Percentiles rank a stretch among this genome's conserved stretches.
phyloP scores from a whole-genome alignment of 2,329 filamentous ascomycete genomes.

The Westerdykella sp. region DNA sequence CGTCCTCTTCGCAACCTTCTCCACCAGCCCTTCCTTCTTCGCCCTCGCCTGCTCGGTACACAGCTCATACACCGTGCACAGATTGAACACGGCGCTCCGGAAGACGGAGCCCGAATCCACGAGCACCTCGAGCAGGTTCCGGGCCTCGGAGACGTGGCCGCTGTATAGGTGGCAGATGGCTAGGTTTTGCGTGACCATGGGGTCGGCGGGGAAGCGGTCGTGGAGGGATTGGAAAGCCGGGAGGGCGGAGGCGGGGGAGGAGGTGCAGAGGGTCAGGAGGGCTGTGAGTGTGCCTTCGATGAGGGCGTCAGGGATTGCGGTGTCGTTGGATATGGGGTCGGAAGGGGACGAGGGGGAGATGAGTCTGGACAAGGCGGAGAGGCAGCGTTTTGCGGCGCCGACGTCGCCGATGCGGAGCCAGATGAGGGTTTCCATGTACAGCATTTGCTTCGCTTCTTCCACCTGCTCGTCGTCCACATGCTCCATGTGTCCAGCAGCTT shows the following conservation, averaged over 20 bases:
- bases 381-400: constrained; percentile 55
- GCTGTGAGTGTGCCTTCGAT: constrained; percentile 51
- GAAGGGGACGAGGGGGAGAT: neutral
- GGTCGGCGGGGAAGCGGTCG: constrained; percentile 47
- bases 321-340: neutral
- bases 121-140: constrained; percentile 58
- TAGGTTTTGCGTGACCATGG: constrained; percentile 73
- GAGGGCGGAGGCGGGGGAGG: constrained; percentile 60
- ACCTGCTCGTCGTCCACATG: constrained; percentile 19
- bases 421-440: constrained; percentile 54
- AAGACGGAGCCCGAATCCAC: constrained; percentile 56
- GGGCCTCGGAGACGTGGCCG: constrained; percentile 61
- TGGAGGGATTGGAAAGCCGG: constrained; percentile 53
- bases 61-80: constrained; percentile 86
- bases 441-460: constrained; percentile 21
- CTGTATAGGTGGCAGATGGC: constrained; percentile 81
- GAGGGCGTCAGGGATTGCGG: constrained; percentile 23
- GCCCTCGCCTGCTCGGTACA: constrained; percentile 70
- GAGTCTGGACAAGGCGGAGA: constrained; percentile 30
- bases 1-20: constrained; percentile 58
- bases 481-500: constrained; percentile 28
- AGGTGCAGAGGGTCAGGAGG: constrained; percentile 72
- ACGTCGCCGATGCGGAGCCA: constrained; percentile 76
- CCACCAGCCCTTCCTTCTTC: constrained; percentile 65
- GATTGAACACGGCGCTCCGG: constrained; percentile 77